Conservation (phyloP, 345 rosid genomes). For the Stellera chamaejasme region DNA sequence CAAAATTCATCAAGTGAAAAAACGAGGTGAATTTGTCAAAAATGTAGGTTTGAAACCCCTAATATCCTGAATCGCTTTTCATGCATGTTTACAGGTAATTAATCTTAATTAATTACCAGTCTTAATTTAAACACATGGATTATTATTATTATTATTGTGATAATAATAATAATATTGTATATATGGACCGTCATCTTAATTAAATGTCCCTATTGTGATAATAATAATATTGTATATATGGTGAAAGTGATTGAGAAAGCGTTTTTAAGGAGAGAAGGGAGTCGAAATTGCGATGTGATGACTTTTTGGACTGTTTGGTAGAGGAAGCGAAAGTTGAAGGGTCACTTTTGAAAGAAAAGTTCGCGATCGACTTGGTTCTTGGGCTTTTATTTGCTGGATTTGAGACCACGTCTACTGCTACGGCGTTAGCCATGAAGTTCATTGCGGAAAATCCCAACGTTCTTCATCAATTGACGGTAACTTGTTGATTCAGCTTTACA, state of each 20-base stretch:
- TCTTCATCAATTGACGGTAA: constrained; percentile 16
- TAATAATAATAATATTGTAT: too few relatives aligned
- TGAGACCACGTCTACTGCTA: constrained; percentile 19
- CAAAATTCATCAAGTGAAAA: too few relatives aligned
- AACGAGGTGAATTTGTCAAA: too few relatives aligned
- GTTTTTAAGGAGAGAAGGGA: constrained; percentile 21
- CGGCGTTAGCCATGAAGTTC: constrained; percentile 13
- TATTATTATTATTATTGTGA: constrained; percentile 7
- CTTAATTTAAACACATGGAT: constrained; percentile 12
- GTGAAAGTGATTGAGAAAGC: constrained; percentile 16
- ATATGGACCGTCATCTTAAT: too few relatives aligned
- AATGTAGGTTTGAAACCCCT: too few relatives aligned
- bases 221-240: too few relatives aligned
- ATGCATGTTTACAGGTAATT: constrained; percentile 24
- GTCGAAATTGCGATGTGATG: constrained; percentile 7
- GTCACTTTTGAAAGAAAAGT: not conserved
- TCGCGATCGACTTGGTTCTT: constrained; percentile 8
- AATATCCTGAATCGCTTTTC: constrained; percentile 35
- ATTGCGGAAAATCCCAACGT: constrained; percentile 20
- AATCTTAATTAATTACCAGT: constrained; percentile 5
- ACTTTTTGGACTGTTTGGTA: constrained; percentile 27
- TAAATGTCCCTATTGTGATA: too few relatives aligned
- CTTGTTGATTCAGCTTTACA: too few relatives aligned
- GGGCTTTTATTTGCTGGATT: constrained; percentile 5
- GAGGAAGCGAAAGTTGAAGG: constrained; percentile 16